These are phyloP conservation scores for Solanum appendiculatum DNA, from an alignment of 257 asterid species.

Conservation along the genomic window DNA sequence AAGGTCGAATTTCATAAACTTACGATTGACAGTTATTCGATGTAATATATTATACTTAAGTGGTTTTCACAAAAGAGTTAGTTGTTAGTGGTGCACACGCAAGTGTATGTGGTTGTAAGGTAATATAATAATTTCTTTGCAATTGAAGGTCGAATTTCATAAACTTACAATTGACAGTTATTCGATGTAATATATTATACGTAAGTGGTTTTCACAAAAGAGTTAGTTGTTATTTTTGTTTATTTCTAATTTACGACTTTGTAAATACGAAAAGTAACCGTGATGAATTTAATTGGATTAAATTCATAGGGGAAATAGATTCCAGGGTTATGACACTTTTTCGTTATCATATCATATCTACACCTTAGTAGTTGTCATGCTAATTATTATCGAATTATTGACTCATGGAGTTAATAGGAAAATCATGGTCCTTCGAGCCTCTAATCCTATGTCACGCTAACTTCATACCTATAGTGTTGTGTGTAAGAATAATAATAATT, in stretches of 20 bases:
- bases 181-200: neutral
- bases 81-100: neutral
- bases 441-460: no score
- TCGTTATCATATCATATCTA: neutral
- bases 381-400: no score
- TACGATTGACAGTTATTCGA: neutral
- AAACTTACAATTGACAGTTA: neutral
- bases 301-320: neutral
- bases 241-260: neutral
- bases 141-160: neutral
- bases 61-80: neutral
- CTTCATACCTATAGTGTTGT: no score
- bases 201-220: neutral
- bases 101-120: neutral
- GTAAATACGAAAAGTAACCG: neutral
- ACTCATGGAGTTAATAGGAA: neutral
- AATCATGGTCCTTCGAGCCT: neutral
- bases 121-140: neutral
- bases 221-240: neutral
- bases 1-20: neutral
- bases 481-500: no score
- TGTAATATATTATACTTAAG: neutral
- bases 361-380: neutral
- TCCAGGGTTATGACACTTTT: neutral
- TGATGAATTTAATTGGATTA: neutral